Percentiles rank a stretch among this genome's conserved stretches.
These are phyloP conservation scores for Russula abietina DNA, from an alignment of 768 basidiomycete species.

Conservation along the genomic window DNA sequence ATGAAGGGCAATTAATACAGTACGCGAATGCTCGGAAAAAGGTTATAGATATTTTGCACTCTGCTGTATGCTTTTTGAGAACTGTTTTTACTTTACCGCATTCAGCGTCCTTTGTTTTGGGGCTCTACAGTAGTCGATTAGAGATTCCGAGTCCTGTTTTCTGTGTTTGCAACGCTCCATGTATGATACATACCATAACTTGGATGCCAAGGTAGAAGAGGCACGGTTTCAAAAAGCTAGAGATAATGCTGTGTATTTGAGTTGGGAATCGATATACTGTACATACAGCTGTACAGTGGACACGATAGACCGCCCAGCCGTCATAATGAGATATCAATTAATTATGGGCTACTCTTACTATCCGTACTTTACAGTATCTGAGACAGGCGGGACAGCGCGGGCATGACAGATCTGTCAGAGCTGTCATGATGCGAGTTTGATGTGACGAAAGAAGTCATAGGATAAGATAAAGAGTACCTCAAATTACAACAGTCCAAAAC, in stretches of 20 bases:
- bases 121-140: background rate
- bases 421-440: background rate
- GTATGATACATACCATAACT: background rate
- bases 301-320: no score
- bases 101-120: no score
- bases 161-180: background rate
- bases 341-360: no score
- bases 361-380: background rate
- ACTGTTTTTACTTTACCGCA: no score
- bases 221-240: background rate
- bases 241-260: background rate
- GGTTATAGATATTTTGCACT: background rate
- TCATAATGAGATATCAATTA: no score
- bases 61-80: background rate
- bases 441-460: background rate
- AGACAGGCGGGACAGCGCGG: no score
- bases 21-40: background rate
- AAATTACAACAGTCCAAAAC: background rate
- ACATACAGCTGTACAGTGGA: no score
- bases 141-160: background rate
- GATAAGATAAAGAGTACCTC: background rate
- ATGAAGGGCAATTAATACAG: conserved; percentile 56
- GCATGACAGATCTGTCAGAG: background rate
- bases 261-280: background rate
- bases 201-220: no score